Evolutionary conservation across 352 stramenopile genomes (phyloP).

Genomic region (Phytophthora tentaculata): DNA sequence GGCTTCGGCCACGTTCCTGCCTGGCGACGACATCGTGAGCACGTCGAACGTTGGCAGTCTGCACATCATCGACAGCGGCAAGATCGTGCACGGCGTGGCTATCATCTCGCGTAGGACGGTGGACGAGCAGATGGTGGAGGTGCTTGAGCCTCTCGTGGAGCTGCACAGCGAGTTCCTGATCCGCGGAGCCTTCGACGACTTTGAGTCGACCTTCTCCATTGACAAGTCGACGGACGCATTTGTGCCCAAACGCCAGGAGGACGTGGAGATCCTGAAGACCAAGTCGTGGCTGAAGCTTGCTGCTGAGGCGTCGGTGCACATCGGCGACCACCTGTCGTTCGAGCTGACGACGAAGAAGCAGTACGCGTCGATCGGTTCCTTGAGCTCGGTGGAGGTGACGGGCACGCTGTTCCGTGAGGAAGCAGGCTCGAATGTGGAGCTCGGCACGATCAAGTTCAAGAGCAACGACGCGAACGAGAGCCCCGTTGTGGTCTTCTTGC

Average conservation of each 20-base stretch:
- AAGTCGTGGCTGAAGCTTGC: constrained; percentile 70
- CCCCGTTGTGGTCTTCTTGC: constrained; percentile 57
- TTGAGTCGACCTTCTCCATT: constrained; percentile 73
- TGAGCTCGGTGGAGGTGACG: constrained; percentile 57
- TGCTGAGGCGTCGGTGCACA: constrained; percentile 26
- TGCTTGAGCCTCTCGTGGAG: constrained; percentile 73
- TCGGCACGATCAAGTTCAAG: constrained; percentile 44
- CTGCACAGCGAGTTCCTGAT: constrained; percentile 88
- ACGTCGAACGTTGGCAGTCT: constrained; percentile 73
- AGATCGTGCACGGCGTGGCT: constrained; percentile 77
- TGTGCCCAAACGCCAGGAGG: constrained; percentile 43
- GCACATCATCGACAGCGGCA: constrained; percentile 80
- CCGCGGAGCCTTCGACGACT: constrained; percentile 78
- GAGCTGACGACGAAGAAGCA: constrained; percentile 57
- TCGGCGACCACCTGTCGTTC: constrained; percentile 66
- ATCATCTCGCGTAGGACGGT: constrained; percentile 71
- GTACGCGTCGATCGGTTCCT: constrained; percentile 50
- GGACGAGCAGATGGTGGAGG: constrained; percentile 58
- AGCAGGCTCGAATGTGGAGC: constrained; percentile 40
- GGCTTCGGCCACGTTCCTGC: constrained; percentile 49
- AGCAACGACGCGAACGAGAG: constrained; percentile 54
- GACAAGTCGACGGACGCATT: constrained; percentile 54
- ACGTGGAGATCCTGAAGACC: constrained; percentile 61
- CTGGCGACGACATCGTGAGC: constrained; percentile 77
- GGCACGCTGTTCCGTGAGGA: constrained; percentile 56